A percentile compares a stretch with the other conserved stretches of the same genome.
phyloP scores from a whole-genome alignment of 202 grass and related monocot genomes.

The Thinopyrum obtusiflorum region DNA sequence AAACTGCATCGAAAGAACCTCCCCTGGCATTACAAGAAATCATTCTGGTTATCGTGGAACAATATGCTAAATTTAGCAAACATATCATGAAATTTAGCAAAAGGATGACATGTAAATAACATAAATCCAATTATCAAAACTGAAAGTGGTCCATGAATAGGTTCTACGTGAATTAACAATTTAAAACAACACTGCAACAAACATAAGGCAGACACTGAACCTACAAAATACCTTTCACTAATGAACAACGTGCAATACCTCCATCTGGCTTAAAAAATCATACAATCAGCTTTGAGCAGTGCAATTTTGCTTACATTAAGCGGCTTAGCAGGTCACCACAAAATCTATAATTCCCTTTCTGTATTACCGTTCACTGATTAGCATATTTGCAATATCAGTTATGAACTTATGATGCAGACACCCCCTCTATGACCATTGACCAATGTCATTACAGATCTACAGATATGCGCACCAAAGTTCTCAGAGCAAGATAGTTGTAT shows the following conservation, averaged over 20 bases:
- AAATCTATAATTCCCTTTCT: neutral
- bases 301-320: neutral
- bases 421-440: neutral
- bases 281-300: neutral
- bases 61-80: neutral
- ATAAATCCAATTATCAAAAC: conserved; percentile 4
- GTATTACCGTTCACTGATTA: neutral
- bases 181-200: neutral
- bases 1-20: conserved; percentile 78
- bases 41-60: neutral
- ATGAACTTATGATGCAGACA: neutral
- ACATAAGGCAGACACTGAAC: neutral
- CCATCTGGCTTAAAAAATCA: neutral
- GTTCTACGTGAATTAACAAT: neutral
- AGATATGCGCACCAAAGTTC: neutral
- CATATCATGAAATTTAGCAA: neutral
- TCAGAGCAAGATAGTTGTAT: neutral
- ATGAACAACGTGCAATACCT: neutral
- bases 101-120: neutral
- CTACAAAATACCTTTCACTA: neutral
- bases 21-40: conserved; percentile 52
- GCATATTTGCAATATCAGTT: neutral
- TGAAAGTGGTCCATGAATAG: neutral
- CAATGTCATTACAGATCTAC: neutral
- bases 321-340: neutral